Base-by-base conservation (phyloP, 2,329 filamentous ascomycete genomes). In the Colletotrichum spinosum region DNA sequence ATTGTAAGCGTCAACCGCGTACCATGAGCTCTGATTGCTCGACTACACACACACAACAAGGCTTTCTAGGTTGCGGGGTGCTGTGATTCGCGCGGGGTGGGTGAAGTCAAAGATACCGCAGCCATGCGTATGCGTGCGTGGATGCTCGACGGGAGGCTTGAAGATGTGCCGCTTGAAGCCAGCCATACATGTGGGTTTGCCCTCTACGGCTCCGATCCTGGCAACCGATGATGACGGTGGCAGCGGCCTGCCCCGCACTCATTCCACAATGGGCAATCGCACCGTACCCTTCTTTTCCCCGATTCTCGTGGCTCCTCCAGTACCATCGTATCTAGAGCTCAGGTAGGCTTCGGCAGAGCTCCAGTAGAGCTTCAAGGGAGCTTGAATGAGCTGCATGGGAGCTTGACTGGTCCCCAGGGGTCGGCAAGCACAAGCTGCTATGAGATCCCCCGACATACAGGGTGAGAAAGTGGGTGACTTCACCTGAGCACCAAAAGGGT, bases 31-130 rank as follows among this genome's bases (percentile, higher is more conserved):
- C 53, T 17, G 41, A 11, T 17, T 53, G 48, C 15, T 13, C 41
- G 44, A 10, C 10, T 33, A 37, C 10, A 39, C 34, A 34, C 33
- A 4, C 35, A 56, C 33, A 49, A 33, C 41, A 42, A 35, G 48
- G 41, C 35, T 38, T 35, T 10, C 51, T 55, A 55, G 37, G 58
- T 66, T 66, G 63, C 63, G 63, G 63, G 59, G 58, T 56, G 53
- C 63, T 42, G 49, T 25, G 41, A 34, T 53, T 46, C 39, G 52
- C 58, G 63, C 63, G 63, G 63, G 58, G 63, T 49, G 35, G 10
- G 41, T 58, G 63, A 62, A 66, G 63, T 62, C 38, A 56, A 63
- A 57, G 63, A 17, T 2, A n/a, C n/a, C 39, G 37, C 44, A 42
- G 58, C 52, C 52, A 52, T 53, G 25, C 35, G 39, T 25, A 25